Evolutionary conservation across 108 stramenopile genomes (phyloP), one percentile per base, ranked within the genome.

Genomic region (Seminavis robusta): DNA sequence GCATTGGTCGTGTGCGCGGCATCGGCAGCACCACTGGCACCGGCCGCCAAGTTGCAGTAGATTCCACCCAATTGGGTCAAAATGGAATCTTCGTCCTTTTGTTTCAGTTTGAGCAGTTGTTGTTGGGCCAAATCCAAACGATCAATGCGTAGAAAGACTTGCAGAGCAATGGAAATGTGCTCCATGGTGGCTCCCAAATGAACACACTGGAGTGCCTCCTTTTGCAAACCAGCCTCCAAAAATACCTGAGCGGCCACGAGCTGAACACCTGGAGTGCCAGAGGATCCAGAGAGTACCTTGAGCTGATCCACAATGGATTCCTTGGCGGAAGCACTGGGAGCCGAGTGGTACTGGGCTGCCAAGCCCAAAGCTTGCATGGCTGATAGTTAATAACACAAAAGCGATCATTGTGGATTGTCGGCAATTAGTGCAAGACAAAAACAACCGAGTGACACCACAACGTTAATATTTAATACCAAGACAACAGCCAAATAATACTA

Each of bases 131-230:
- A 77, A 69, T 99, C 98, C 13, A 94, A 47, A 5, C 98, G 83
- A 80, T 97, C 92, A 64, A 99, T 85, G 49, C 86, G 79, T 26
- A 99, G 74, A 71, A 90, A 97, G 55, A 98, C 90, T 67, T 97
- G 93, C 21, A 94, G 66, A 47, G 71, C 59, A 61, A 92, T 59
- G 36, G 84, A 67, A 11, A 73, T 71, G 46, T 97, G 95, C 59
- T 98, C 96, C 90, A 98, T 80, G 45, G 88, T 87, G 13, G 65
- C 46, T 3, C 90, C 90, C 38, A 65, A 54, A 51, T 88, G 82
- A 21, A 98, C 85, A 56, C 87, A 91, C 48, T 84, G 77, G 36
- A 97, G 73, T n/a, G 96, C 95, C 62, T 97, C 95, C 47, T 89
- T 92, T 37, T 79, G 77, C 54, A 86, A 73, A 46, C 90, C 87